Conservation (phyloP, 805 yeast species). For the Pichia occidentalis region DNA sequence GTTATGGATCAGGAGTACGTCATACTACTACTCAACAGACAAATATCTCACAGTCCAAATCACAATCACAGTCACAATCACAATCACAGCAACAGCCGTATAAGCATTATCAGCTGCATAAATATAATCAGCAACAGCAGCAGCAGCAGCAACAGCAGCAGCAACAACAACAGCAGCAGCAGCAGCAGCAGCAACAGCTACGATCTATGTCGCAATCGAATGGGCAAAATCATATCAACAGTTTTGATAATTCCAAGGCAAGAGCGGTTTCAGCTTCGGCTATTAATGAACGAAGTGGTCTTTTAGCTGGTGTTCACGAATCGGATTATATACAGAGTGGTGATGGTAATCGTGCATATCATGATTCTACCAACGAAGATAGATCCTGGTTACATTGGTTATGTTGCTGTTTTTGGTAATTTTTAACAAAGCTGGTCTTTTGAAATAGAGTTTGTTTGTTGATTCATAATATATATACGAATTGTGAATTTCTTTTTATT, state of each 20-base stretch:
- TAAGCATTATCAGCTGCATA: slow-evolving; percentile 7
- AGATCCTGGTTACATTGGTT: slow-evolving; percentile 5
- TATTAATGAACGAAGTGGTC: slow-evolving; percentile 8
- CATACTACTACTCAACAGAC: slow-evolving; percentile 10
- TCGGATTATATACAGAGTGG: not conserved
- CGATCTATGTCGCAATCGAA: slow-evolving; percentile 5
- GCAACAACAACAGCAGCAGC: slow-evolving; percentile 13
- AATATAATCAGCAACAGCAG: slow-evolving; percentile 13
- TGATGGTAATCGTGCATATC: not conserved
- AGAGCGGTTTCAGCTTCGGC: slow-evolving; percentile 3
- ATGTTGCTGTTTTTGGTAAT: slow-evolving; percentile 8
- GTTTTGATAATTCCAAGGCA: too few species aligned
- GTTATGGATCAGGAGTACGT: slow-evolving; percentile 48
- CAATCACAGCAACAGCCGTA: slow-evolving; percentile 14
- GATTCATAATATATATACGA: too few species aligned
- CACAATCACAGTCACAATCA: slow-evolving; percentile 18
- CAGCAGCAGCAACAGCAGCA: slow-evolving; percentile 12
- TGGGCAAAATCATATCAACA: slow-evolving; percentile 1
- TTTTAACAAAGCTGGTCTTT: too few species aligned
- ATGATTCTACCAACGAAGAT: not conserved
- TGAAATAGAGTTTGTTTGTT: too few species aligned
- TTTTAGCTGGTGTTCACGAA: slow-evolving; percentile 1
- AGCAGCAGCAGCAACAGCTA: slow-evolving; percentile 2
- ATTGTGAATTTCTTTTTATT: too few species aligned
- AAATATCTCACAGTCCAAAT: slow-evolving; percentile 20